Evolutionary conservation across 768 basidiomycete species (phyloP).

Genomic region (Boletus reticulatus): DNA sequence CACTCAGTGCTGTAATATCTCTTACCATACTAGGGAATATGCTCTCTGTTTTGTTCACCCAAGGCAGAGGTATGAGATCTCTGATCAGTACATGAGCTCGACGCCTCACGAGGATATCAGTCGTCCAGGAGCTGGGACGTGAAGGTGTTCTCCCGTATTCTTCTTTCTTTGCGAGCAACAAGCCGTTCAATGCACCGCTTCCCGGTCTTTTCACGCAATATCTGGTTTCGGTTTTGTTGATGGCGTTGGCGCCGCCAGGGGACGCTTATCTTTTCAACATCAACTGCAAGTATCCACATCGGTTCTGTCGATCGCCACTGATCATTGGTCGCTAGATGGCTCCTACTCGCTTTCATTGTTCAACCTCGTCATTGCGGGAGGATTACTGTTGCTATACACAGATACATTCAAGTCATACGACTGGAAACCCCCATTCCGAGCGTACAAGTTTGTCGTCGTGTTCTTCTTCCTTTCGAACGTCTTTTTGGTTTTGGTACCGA

Average conservation of each 20-base stretch:
- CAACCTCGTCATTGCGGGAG: slow-evolving; percentile 58
- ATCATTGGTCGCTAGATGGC: slow-evolving; percentile 38
- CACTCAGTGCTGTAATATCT: slow-evolving; percentile 59
- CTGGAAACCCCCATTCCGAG: slow-evolving; percentile 67
- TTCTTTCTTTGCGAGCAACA: slow-evolving; percentile 65
- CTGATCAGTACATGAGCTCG: neutral
- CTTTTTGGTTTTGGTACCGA: slow-evolving; percentile 59
- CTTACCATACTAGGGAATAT: slow-evolving; percentile 65
- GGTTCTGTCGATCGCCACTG: neutral
- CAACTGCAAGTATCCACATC: slow-evolving; percentile 44
- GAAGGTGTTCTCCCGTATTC: slow-evolving; percentile 70
- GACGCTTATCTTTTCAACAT: slow-evolving; percentile 74
- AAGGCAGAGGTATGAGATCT: slow-evolving; percentile 54
- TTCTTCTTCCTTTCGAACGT: slow-evolving; percentile 66
- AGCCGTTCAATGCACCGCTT: slow-evolving; percentile 67
- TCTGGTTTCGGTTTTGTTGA: slow-evolving; percentile 51
- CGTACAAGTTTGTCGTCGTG: slow-evolving; percentile 45
- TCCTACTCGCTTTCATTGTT: slow-evolving; percentile 58
- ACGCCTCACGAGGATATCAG: slow-evolving; percentile 32
- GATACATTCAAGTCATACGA: slow-evolving; percentile 38
- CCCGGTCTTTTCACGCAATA: slow-evolving; percentile 64
- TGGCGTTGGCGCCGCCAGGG: slow-evolving; percentile 60
- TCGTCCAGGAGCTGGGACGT: slow-evolving; percentile 71
- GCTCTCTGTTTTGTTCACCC: slow-evolving; percentile 60
- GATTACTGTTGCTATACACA: slow-evolving; percentile 61